These are phyloP conservation scores for Tympanopsis confertula DNA, from an alignment of 2,329 filamentous ascomycete genomes.

Conservation along the genomic window DNA sequence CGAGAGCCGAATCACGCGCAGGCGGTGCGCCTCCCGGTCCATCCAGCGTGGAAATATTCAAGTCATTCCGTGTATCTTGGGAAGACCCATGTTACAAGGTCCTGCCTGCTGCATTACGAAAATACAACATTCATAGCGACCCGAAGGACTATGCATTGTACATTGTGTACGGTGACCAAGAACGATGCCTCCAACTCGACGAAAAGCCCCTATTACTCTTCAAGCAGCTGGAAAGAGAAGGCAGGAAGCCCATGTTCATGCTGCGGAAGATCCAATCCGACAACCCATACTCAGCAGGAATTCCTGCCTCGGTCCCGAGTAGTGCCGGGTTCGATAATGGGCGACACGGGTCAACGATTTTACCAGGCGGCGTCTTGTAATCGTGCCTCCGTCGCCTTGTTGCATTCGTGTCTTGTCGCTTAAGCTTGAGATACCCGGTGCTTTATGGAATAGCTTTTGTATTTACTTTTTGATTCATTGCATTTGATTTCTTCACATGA, in stretches of 20 bases:
- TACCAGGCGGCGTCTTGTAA: constrained; percentile 1
- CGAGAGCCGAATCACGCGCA: not conserved
- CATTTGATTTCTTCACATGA: too few relatives aligned
- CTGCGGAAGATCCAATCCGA: constrained; percentile 22
- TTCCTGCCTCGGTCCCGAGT: not conserved
- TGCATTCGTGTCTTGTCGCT: too few relatives aligned
- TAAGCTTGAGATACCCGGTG: too few relatives aligned
- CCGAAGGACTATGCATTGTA: constrained; percentile 58
- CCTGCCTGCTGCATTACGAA: constrained; percentile 52
- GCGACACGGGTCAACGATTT: not conserved
- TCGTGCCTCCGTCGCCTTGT: too few relatives aligned
- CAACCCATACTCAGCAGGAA: not conserved
- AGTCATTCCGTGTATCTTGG: constrained; percentile 56
- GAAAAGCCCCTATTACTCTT: constrained; percentile 56
- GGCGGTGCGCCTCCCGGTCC: constrained; percentile 8
- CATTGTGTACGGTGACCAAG: constrained; percentile 60
- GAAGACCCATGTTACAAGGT: constrained; percentile 59
- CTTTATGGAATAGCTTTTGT: too few relatives aligned
- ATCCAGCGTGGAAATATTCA: constrained; percentile 52
- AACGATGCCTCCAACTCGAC: constrained; percentile 50
- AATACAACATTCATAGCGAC: constrained; percentile 58
- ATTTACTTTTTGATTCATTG: too few relatives aligned
- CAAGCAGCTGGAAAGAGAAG: constrained; percentile 55
- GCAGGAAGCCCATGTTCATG: constrained; percentile 62
- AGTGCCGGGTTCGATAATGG: not conserved